Base-by-base conservation (phyloP, 2,329 filamentous ascomycete genomes). In the Nemania abortiva region DNA sequence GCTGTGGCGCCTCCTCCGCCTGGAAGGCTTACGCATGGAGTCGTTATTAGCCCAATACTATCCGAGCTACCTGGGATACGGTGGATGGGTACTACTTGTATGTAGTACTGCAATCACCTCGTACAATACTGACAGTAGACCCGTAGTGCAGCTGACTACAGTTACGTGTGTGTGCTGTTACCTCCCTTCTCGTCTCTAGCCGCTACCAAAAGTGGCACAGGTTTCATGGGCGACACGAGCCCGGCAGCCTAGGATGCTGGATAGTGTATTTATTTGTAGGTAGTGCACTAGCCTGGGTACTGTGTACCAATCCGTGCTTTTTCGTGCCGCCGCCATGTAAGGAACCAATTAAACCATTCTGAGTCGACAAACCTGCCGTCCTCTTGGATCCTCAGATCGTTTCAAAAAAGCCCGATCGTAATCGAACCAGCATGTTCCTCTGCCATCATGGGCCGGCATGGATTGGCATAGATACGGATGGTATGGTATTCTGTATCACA, bases 331-430 rank as follows among this genome's bases (percentile, higher is more conserved):
- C 45, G 47, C 34, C 13, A 34, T 22, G 29, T 42, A 65, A 42
- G 68, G 66, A 73, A 58, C 73, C 73, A 75, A 74, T 74, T 73
- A 75, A 52, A 53, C 7, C 53, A 37, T 68, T 61, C 49, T 42
- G 11, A 42, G 39, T 18, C 39, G 39, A 18, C 70, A 70, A 71
- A 62, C 66, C 68, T 66, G 66, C 66, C 63, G 66, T 63, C 65
- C 61, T 65, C 63, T 27, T 22, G 45, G 63, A 60, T 68, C 64
- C 63, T 66, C 69, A 65, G 66, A 70, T 70, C 66, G 72, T 69
- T 69, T 76, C 70, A 69, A 65, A 58, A 66, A 69, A 67, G 65
- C 65, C 64, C 66, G 62, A 73, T 72, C 71, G 69, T 69, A 73
- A 70, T 67, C 54, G 55, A 52, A 27, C 37, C n/a, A 47, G 24